phyloP scores from a whole-genome alignment of 73 alveolate species.

The Paramecium biaurelia region DNA sequence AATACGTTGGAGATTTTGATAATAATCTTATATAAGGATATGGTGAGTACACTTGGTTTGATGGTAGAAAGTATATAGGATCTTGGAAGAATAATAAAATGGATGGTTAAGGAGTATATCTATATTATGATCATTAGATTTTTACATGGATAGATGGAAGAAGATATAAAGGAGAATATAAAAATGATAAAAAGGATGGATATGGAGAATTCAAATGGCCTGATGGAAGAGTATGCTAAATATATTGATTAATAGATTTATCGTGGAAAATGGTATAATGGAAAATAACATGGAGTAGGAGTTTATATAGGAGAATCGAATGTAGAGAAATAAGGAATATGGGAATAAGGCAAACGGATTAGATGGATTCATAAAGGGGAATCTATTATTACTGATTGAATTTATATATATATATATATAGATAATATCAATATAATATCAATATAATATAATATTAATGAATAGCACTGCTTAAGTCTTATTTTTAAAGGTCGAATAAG shows the following conservation, averaged over 20 bases:
- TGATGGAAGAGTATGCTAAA: constrained; percentile 61
- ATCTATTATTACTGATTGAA: constrained; percentile 9
- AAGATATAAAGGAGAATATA: constrained; percentile 70
- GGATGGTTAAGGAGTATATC: constrained; percentile 76
- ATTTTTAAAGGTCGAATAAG: constrained; percentile 29
- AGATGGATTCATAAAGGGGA: constrained; percentile 62
- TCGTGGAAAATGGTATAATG: constrained; percentile 70
- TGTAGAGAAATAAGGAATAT: constrained; percentile 69
- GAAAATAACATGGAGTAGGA: constrained; percentile 83
- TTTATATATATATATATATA: not conserved
- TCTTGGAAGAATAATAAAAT: constrained; percentile 75
- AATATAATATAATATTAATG: not conserved
- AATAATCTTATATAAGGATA: constrained; percentile 75
- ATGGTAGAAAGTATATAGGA: constrained; percentile 84
- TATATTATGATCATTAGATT: not conserved
- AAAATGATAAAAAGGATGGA: constrained; percentile 70
- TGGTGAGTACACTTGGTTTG: constrained; percentile 83
- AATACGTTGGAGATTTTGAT: constrained; percentile 80
- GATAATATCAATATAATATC: no score
- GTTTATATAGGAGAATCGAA: constrained; percentile 68
- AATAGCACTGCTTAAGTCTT: not conserved
- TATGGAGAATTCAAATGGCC: constrained; percentile 72
- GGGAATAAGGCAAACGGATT: constrained; percentile 74
- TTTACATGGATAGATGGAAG: constrained; percentile 79
- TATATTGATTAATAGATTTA: constrained; percentile 38